phyloP scores from a whole-genome alignment of 2,329 filamentous ascomycete species.

The Cladophialophora exuberans region DNA sequence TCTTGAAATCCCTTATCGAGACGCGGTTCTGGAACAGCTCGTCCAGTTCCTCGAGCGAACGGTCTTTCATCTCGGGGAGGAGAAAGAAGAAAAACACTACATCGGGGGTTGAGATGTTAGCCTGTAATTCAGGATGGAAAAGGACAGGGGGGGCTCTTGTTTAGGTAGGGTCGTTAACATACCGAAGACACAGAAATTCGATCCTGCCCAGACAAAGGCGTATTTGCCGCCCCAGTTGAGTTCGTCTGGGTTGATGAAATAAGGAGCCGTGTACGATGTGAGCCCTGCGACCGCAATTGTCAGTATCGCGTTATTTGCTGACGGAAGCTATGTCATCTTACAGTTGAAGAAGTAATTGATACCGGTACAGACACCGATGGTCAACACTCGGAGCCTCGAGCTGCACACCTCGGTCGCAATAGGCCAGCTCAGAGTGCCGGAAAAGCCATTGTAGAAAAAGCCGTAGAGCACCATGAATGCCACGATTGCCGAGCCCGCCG shows the following conservation, averaged over 20 bases:
- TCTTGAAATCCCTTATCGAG: conserved; percentile 18
- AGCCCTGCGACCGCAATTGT: conserved; percentile 30
- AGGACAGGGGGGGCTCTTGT: neutral
- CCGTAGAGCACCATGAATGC: conserved; percentile 41
- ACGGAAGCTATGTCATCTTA: neutral
- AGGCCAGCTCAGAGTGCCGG: conserved; percentile 42
- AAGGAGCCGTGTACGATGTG: conserved; percentile 45
- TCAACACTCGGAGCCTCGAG: conserved; percentile 43
- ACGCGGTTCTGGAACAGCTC: conserved; percentile 34
- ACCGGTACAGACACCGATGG: conserved; percentile 44
- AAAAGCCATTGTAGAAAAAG: conserved; percentile 46
- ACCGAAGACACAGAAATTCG: conserved; percentile 44
- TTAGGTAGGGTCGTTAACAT: conserved; percentile 10
- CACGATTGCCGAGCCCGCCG: conserved; percentile 43
- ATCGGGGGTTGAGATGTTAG: neutral
- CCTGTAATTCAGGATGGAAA: neutral
- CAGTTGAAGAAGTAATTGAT: conserved; percentile 46
- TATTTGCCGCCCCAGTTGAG: conserved; percentile 51
- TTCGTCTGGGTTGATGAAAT: conserved; percentile 44
- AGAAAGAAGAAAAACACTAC: conserved; percentile 25
- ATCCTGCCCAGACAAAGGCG: conserved; percentile 53
- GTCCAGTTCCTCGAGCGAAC: conserved; percentile 36
- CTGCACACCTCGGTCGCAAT: conserved; percentile 45
- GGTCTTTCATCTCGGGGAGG: conserved; percentile 35
- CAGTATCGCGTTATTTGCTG: neutral